phyloP scores from a whole-genome alignment of 2,329 filamentous ascomycete genomes.

The Dothideomycetes sp. region DNA sequence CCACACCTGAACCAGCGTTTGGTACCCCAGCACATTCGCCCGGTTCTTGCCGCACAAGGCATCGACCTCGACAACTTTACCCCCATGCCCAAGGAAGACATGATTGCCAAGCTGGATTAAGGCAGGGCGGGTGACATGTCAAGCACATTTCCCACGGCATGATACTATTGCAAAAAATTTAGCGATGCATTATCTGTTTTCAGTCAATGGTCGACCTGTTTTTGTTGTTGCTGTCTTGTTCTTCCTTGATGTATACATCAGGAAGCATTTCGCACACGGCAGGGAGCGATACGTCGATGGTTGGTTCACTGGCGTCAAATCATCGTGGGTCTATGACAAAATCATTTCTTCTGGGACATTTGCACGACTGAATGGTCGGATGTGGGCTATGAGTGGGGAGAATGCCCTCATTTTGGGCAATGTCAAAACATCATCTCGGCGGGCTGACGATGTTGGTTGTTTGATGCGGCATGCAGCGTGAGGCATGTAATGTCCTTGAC shows the following conservation, averaged over 20 bases:
- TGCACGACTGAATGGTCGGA: not conserved
- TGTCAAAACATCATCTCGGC: not conserved
- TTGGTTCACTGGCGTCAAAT: not conserved
- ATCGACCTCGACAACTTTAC: conserved; percentile 92
- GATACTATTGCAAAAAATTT: no score
- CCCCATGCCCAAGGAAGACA: conserved; percentile 84
- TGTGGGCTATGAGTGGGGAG: not conserved
- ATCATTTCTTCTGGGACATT: not conserved
- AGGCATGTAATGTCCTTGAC: no score
- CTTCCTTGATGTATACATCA: not conserved
- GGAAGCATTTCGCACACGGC: not conserved
- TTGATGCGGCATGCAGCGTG: no score
- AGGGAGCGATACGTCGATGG: not conserved
- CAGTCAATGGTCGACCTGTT: not conserved
- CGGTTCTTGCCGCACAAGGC: conserved; percentile 59
- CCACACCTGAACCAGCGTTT: conserved; percentile 78
- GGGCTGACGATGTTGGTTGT: not conserved
- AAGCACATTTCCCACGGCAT: conserved; percentile 3
- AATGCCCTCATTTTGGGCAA: not conserved
- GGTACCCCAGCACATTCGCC: conserved; percentile 71
- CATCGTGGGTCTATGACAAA: not conserved
- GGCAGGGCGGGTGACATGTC: conserved; percentile 8
- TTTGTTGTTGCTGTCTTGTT: no score
- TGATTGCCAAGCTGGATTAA: conserved; percentile 94
- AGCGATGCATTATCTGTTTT: conserved; percentile 8